Conservation (phyloP, 2,329 filamentous ascomycete genomes). For the Balansia obtecta region DNA sequence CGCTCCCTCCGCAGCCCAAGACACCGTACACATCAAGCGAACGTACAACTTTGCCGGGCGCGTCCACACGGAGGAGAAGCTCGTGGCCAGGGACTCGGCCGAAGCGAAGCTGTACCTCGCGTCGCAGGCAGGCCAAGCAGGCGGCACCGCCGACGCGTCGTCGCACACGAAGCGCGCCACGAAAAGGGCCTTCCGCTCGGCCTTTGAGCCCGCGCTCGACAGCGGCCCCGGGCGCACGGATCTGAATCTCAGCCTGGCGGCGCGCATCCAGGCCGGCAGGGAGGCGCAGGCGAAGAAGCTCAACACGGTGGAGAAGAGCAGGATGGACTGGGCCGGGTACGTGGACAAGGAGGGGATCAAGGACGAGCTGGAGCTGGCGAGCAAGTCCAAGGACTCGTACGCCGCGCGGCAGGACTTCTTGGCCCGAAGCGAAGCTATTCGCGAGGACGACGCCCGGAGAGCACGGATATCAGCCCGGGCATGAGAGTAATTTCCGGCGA, state of each 20-base stretch:
- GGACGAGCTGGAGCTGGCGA: conserved; percentile 53
- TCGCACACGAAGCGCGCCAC: conserved; percentile 30
- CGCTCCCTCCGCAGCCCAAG: not conserved
- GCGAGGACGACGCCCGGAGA: conserved; percentile 46
- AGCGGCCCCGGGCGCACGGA: conserved; percentile 34
- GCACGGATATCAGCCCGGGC: conserved; percentile 33
- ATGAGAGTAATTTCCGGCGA: conserved; percentile 9
- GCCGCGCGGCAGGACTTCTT: conserved; percentile 52
- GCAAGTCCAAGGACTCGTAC: conserved; percentile 52
- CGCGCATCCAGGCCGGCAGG: conserved; percentile 34
- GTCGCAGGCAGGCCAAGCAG: conserved; percentile 26
- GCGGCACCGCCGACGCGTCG: conserved; percentile 14
- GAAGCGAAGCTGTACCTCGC: conserved; percentile 53
- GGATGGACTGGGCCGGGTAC: conserved; percentile 61
- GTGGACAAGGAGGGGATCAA: conserved; percentile 60
- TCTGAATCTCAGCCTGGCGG: conserved; percentile 43
- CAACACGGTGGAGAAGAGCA: conserved; percentile 59
- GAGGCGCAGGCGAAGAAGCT: conserved; percentile 48
- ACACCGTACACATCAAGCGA: conserved; percentile 52
- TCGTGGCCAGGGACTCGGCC: conserved; percentile 51
- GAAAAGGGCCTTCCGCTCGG: conserved; percentile 46
- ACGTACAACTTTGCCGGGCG: conserved; percentile 67
- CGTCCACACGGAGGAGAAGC: conserved; percentile 58
- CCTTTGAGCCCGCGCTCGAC: conserved; percentile 46
- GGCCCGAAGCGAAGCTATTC: conserved; percentile 48